A percentile compares a stretch with the other conserved stretches of the same genome.
Evolutionary conservation across 2,329 filamentous ascomycete species (phyloP).

Genomic region (Magnaporthiopsis poae): DNA sequence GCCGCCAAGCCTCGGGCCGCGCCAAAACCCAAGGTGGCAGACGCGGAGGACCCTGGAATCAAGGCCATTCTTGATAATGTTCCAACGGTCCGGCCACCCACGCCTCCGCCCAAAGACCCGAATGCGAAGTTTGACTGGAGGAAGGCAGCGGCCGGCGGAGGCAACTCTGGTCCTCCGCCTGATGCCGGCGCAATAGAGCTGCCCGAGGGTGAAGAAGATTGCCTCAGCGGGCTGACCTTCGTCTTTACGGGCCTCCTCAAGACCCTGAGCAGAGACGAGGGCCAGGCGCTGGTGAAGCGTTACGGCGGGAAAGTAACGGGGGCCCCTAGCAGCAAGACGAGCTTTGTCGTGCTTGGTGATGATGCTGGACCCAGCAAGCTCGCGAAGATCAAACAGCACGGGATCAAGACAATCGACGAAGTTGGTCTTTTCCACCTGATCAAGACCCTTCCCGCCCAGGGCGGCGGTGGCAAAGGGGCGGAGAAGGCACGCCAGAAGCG

Average conservation of each 20-base stretch:
- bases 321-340: conserved; percentile 84
- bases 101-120: conserved; percentile 64
- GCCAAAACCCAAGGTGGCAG: conserved; percentile 46
- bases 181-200: conserved; percentile 58
- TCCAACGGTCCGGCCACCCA: conserved; percentile 70
- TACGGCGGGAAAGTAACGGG: conserved; percentile 86
- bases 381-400: conserved; percentile 67
- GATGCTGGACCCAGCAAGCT: conserved; percentile 93
- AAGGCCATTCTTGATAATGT: conserved; percentile 83
- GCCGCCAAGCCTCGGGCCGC: conserved; percentile 20
- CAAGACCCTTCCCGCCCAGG: conserved; percentile 67
- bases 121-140: conserved; percentile 73
- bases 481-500: conserved; percentile 78
- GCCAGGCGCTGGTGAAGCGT: conserved; percentile 74
- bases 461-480: conserved; percentile 78
- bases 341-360: conserved; percentile 78
- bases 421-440: conserved; percentile 85
- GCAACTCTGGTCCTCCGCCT: conserved; percentile 53
- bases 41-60: conserved; percentile 59
- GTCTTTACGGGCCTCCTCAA: conserved; percentile 88
- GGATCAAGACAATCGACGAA: conserved; percentile 88
- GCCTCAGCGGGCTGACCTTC: conserved; percentile 78
- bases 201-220: conserved; percentile 77
- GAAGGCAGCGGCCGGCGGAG: conserved; percentile 47
- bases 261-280: conserved; percentile 74